phyloP scores from a whole-genome alignment of 192 early-diverging fungal genomes.

The Coemansia sp. region DNA sequence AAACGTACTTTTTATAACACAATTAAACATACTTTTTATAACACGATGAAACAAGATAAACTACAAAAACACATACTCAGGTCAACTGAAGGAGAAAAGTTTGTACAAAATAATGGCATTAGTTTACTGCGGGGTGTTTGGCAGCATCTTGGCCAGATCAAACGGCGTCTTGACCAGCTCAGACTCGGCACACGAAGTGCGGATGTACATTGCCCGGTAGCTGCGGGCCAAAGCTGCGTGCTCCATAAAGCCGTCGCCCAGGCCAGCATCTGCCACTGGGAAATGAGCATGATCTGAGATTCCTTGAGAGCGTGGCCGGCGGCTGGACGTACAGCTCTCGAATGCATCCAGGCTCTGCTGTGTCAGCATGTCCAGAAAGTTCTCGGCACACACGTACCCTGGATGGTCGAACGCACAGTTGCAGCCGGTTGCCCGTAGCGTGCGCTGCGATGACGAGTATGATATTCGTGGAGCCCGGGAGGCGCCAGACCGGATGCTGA shows the following conservation, averaged over 20 bases:
- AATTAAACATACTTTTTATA: conserved; percentile 1
- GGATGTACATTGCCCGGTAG: conserved; percentile 45
- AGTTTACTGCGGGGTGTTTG: conserved; percentile 31
- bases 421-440: conserved; percentile 14
- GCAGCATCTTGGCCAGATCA: conserved; percentile 49
- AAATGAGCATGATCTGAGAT: conserved; percentile 17
- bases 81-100: conserved; percentile 1
- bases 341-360: conserved; percentile 12
- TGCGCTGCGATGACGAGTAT: conserved; percentile 32
- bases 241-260: conserved; percentile 8
- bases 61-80: conserved; percentile 3
- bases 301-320: conserved; percentile 34
- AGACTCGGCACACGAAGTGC: conserved; percentile 43
- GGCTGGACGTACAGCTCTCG: conserved; percentile 10
- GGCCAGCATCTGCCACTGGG: background rate
- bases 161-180: conserved; percentile 48
- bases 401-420: conserved; percentile 6
- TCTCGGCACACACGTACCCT: conserved; percentile 10
- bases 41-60: background rate
- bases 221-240: conserved; percentile 9
- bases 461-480: conserved; percentile 13
- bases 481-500: background rate
- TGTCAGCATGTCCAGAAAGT: conserved; percentile 7
- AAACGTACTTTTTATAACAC: background rate
- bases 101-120: too few species aligned